Percentiles rank a stretch among this genome's conserved stretches.
Conservation (phyloP, 1,284 basidiomycete species). For the Moniliella sp. region DNA sequence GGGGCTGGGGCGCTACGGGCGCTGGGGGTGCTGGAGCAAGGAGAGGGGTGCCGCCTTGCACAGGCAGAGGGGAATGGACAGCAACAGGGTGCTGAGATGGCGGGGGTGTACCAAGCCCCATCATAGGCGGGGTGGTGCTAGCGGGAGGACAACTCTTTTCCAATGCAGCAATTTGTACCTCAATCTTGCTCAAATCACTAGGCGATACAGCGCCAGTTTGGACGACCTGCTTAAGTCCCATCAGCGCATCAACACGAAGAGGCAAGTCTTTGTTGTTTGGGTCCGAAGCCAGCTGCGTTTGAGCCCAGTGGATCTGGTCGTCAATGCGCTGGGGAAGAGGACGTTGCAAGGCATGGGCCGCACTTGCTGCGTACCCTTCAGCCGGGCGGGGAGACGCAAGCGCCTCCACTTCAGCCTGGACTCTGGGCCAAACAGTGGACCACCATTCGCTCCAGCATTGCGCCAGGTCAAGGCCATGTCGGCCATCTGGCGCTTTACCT, state of each 20-base stretch:
- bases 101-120: no score
- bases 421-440: slow-evolving; percentile 21
- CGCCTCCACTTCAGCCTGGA: slow-evolving; percentile 26
- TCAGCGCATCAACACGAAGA: slow-evolving; percentile 14
- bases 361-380: not conserved
- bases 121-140: no score
- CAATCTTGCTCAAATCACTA: slow-evolving; percentile 56
- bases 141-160: no score
- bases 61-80: no score
- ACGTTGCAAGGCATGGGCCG: slow-evolving; percentile 3
- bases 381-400: no score
- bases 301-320: slow-evolving; percentile 8
- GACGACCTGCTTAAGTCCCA: slow-evolving; percentile 52
- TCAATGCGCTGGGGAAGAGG: slow-evolving; percentile 6
- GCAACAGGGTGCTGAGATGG: no score
- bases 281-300: slow-evolving; percentile 9
- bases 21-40: no score
- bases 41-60: no score
- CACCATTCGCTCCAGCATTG: slow-evolving; percentile 11
- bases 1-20: no score
- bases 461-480: slow-evolving; percentile 30
- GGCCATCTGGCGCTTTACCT: slow-evolving; percentile 24
- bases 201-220: slow-evolving; percentile 53
- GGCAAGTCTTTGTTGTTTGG: slow-evolving; percentile 8
- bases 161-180: slow-evolving; percentile 42